Evolutionary conservation across 1,284 basidiomycete genomes (phyloP).

Genomic region (Fistulina hepatica): DNA sequence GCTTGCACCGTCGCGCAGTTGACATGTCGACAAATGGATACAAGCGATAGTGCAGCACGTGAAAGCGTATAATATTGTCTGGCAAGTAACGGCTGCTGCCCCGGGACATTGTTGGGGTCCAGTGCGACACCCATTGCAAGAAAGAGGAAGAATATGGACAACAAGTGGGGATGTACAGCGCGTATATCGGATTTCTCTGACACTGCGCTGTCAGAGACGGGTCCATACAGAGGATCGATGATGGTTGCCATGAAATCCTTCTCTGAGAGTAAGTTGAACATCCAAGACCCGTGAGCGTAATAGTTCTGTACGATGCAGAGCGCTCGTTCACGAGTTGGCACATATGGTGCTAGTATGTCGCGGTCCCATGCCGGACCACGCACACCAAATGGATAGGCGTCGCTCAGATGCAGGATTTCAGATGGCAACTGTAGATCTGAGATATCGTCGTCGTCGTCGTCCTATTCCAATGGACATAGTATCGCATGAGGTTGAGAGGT

Average conservation of each 20-base stretch:
- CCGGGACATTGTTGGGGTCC: slow-evolving; percentile 27
- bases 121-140: slow-evolving; percentile 34
- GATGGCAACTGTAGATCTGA: slow-evolving; percentile 20
- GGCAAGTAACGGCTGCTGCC: too few species aligned
- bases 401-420: slow-evolving; percentile 33
- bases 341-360: slow-evolving; percentile 27
- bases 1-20: slow-evolving; percentile 38
- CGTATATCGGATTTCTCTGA: slow-evolving; percentile 23
- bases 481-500: too few species aligned
- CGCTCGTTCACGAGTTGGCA: slow-evolving; percentile 32
- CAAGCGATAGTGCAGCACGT: slow-evolving; percentile 34
- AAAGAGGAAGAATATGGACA: slow-evolving; percentile 40
- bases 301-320: slow-evolving; percentile 30
- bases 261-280: slow-evolving; percentile 28
- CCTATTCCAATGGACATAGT: too few species aligned
- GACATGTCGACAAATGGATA: slow-evolving; percentile 32
- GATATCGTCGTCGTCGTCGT: background rate
- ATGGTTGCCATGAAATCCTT: slow-evolving; percentile 29
- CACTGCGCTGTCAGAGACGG: too few species aligned
- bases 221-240: slow-evolving; percentile 34
- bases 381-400: slow-evolving; percentile 39
- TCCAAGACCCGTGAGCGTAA: slow-evolving; percentile 35
- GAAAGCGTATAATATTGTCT: slow-evolving; percentile 35
- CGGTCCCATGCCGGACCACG: slow-evolving; percentile 28
- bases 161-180: slow-evolving; percentile 32